Conservation (phyloP, 257 asterid genomes). For the Knoxia roxburghii region DNA sequence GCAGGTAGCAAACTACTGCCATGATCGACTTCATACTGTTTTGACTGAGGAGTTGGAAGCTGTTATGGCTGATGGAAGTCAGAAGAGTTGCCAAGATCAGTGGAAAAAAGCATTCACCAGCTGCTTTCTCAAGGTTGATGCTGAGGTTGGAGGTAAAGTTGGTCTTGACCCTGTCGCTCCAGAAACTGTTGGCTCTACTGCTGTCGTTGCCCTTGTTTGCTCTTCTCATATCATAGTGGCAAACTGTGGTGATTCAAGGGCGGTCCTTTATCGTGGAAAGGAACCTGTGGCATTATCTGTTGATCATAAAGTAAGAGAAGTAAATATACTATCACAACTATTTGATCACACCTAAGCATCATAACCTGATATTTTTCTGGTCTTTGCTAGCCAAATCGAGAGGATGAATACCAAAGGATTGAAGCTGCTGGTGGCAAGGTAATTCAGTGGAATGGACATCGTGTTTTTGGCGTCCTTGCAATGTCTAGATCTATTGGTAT, state of each 20-base stretch:
- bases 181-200: conserved; percentile 94
- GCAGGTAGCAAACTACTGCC: conserved; percentile 91
- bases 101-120: conserved; percentile 65
- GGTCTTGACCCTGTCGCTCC: conserved; percentile 60
- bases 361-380: conserved; percentile 16
- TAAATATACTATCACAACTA: not conserved
- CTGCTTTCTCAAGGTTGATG: conserved; percentile 81
- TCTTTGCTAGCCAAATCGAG: conserved; percentile 68
- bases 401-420: conserved; percentile 88
- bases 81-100: conserved; percentile 41
- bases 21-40: conserved; percentile 65
- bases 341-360: not conserved
- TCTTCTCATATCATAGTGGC: conserved; percentile 93
- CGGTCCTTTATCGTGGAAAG: conserved; percentile 89
- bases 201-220: conserved; percentile 81
- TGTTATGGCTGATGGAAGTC: conserved; percentile 27
- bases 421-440: conserved; percentile 97
- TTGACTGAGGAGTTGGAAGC: conserved; percentile 59
- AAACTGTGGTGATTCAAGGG: conserved; percentile 95
- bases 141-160: conserved; percentile 61
- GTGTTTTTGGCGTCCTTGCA: conserved; percentile 95
- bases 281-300: conserved; percentile 67
- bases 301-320: conserved; percentile 71
- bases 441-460: conserved; percentile 98
- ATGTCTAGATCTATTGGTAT: conserved; percentile 97